These are phyloP conservation scores for Exophiala sp. DNA, from an alignment of 2,329 filamentous ascomycete species.

Conservation along the genomic window DNA sequence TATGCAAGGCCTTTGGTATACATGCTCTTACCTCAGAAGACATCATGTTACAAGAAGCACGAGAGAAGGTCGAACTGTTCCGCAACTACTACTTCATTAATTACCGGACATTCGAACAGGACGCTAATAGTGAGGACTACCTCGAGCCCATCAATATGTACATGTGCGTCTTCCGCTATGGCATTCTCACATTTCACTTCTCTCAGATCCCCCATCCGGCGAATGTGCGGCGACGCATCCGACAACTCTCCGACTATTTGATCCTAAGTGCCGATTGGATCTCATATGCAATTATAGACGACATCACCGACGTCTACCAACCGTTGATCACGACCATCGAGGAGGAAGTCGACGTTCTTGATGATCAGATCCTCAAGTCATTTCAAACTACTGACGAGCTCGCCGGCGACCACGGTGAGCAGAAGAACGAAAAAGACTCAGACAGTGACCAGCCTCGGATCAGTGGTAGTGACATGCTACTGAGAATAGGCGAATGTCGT, in stretches of 20 bases:
- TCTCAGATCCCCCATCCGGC: constrained; percentile 93
- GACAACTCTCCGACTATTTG: constrained; percentile 89
- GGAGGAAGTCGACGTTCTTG: constrained; percentile 94
- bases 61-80: constrained; percentile 97
- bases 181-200: constrained; percentile 90
- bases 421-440: constrained; percentile 43
- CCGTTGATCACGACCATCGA: constrained; percentile 91
- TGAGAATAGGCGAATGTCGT: constrained; percentile 85
- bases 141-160: constrained; percentile 97
- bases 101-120: constrained; percentile 96
- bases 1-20: constrained; percentile 90
- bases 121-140: constrained; percentile 82
- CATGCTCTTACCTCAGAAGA: constrained; percentile 94
- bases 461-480: constrained; percentile 74
- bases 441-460: constrained; percentile 42
- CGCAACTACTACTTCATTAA: constrained; percentile 98
- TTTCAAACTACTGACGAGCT: constrained; percentile 55
- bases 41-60: constrained; percentile 94
- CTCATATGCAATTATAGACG: constrained; percentile 94
- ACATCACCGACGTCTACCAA: constrained; percentile 94
- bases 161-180: constrained; percentile 92
- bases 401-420: constrained; percentile 37
- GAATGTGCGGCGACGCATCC: constrained; percentile 89
- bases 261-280: constrained; percentile 96
- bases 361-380: constrained; percentile 81